A percentile compares a stretch with the other conserved stretches of the same genome.
phyloP scores from a whole-genome alignment of 2,329 filamentous ascomycete genomes.

The Coniochaeta sp. region DNA sequence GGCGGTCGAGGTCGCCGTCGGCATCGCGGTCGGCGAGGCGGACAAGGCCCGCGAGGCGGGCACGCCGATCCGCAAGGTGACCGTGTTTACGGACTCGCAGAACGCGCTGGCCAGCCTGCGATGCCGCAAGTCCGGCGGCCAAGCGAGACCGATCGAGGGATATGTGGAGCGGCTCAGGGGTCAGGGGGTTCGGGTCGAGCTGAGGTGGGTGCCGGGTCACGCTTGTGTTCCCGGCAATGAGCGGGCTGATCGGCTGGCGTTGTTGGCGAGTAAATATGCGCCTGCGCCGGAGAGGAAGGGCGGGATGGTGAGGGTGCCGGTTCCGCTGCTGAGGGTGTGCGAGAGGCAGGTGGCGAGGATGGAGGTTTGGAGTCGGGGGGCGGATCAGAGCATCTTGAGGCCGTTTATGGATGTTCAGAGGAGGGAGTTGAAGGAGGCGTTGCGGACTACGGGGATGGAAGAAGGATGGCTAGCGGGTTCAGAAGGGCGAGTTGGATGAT shows the following conservation, averaged over 20 bases:
- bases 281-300: neutral
- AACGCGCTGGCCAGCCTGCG: neutral
- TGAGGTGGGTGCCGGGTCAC: neutral
- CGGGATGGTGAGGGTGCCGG: neutral
- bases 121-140: neutral
- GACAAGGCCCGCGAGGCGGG: neutral
- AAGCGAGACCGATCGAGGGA: neutral
- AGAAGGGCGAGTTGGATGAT: neutral
- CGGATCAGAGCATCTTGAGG: neutral
- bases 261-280: neutral
- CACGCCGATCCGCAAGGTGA: conserved; percentile 1
- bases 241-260: neutral
- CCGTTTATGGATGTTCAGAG: neutral
- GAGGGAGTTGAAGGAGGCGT: neutral
- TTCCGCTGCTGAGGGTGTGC: neutral
- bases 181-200: neutral
- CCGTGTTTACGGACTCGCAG: neutral
- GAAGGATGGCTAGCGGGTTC: neutral
- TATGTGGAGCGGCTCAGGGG: neutral
- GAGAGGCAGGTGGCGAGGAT: neutral
- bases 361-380: neutral
- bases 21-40: neutral
- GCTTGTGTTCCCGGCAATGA: neutral
- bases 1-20: neutral
- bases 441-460: neutral